Conservation (phyloP, 106 monocot genomes). For the Apostasia ramifera region DNA sequence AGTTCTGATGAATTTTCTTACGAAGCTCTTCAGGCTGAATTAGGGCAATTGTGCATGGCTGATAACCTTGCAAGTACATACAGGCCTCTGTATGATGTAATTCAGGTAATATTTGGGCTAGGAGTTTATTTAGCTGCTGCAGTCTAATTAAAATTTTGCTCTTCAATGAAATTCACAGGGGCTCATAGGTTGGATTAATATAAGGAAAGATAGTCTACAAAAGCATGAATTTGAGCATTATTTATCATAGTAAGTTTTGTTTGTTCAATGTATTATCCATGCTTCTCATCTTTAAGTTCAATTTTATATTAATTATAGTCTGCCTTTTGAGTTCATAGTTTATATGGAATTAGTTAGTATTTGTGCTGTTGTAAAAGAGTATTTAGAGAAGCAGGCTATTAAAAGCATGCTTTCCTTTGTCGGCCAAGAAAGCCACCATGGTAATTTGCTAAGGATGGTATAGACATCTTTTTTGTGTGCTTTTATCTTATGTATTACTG, state of each 20-base stretch:
- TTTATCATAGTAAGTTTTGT: constrained; percentile 59
- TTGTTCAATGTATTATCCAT: not conserved
- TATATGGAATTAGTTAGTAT: too few species aligned
- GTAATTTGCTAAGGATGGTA: too few species aligned
- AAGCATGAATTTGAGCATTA: constrained; percentile 80
- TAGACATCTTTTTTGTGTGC: too few species aligned
- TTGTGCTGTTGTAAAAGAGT: too few species aligned
- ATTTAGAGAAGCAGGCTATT: too few species aligned
- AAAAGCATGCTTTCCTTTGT: too few species aligned
- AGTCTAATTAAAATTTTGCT: not conserved
- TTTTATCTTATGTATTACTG: too few species aligned
- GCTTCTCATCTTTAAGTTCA: not conserved
- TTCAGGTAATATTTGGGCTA: constrained; percentile 56
- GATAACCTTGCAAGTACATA: constrained; percentile 47
- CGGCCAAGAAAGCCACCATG: too few species aligned
- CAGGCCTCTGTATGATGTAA: constrained; percentile 76
- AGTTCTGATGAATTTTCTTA: constrained; percentile 2
- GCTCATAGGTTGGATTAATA: constrained; percentile 75
- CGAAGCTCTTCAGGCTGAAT: constrained; percentile 65
- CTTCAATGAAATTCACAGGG: constrained; percentile 42
- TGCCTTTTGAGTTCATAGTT: not conserved
- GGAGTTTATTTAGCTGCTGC: not conserved
- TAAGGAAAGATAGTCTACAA: constrained; percentile 48
- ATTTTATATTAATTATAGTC: not conserved
- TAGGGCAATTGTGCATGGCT: constrained; percentile 57